Evolutionary conservation across 345 rosid species (phyloP), one percentile per base, ranked within the genome.

Genomic region (Brassica incana): DNA sequence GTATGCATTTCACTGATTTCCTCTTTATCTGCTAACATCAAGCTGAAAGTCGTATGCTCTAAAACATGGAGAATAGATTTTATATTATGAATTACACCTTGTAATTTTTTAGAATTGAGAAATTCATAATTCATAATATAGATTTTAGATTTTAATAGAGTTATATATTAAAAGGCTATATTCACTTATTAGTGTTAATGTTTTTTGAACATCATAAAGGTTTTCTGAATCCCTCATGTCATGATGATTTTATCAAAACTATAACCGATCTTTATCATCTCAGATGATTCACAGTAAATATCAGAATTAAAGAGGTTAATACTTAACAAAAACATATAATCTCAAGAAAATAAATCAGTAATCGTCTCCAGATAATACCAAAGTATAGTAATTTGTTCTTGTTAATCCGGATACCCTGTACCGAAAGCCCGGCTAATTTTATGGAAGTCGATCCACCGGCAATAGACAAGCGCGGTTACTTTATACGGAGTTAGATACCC

Each of bases 1-100:
- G 80, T 64, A 74, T 87, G 87, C 71, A 90, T 82, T 83, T 83
- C 90, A 74, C 77, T 80, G 67, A 94, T 85, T 85, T 92, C 97
- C 71, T 77, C 75, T 80, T 87, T 89, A 78, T 89, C 90, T 52
- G 25, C 25, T 23, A 0, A 23, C 25, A 23, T 23, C 25, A 23
- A 23, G 25, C 25, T 23, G 25, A 23, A 40, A 40, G 12, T 40
- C 11, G 48, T 40, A 7, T 40, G 48, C 9, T 2, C 48, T 40
- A 40, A 40, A 40, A 40, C 48, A 40, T 40, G 48, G 48, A 40
- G 9, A 40, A 40, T 40, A 40, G 48, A 40, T 23, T 23, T 23
- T 23, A 23, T 23, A 23, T 23, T 23, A 23, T 23, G 25, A 23
- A 23, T 23, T 23, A 23, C 25, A 23, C 0, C 25, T 23, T 23